Evolutionary conservation across 805 yeast genomes (phyloP).

Genomic region (Kazachstania martiniae): DNA sequence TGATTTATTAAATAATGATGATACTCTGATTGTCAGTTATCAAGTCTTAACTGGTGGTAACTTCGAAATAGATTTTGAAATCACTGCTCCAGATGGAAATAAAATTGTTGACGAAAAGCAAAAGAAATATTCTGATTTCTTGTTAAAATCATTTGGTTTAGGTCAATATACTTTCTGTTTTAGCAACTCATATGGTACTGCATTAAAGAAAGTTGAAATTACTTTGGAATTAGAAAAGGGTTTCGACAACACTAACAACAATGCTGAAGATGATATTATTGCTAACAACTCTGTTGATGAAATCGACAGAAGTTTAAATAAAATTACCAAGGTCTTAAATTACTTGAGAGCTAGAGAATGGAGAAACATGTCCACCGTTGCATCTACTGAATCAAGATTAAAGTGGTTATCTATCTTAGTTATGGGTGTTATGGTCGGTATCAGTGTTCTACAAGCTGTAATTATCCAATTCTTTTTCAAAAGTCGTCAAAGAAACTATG

Average conservation of each 20-base stretch:
- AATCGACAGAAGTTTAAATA: slow-evolving; percentile 49
- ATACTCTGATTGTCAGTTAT: slow-evolving; percentile 32
- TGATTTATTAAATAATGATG: slow-evolving; percentile 28
- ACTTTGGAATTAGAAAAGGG: slow-evolving; percentile 42
- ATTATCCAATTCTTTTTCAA: slow-evolving; percentile 75
- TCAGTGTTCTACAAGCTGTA: slow-evolving; percentile 69
- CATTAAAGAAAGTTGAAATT: slow-evolving; percentile 53
- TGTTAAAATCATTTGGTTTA: slow-evolving; percentile 42
- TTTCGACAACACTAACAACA: slow-evolving; percentile 12
- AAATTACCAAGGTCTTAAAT: slow-evolving; percentile 52
- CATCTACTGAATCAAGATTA: slow-evolving; percentile 66
- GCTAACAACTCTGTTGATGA: slow-evolving; percentile 45
- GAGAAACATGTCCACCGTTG: slow-evolving; percentile 89
- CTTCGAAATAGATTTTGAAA: slow-evolving; percentile 54
- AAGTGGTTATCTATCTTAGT: slow-evolving; percentile 67
- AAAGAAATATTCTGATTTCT: slow-evolving; percentile 54
- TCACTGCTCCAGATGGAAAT: slow-evolving; percentile 44
- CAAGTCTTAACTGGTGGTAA: slow-evolving; percentile 58
- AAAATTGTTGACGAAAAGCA: slow-evolving; percentile 40
- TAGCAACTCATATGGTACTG: slow-evolving; percentile 52
- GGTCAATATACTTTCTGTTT: slow-evolving; percentile 63
- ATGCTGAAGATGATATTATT: slow-evolving; percentile 43
- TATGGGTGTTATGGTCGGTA: slow-evolving; percentile 61
- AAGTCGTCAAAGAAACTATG: slow-evolving; percentile 32
- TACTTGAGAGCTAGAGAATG: slow-evolving; percentile 93